A percentile compares a stretch with the other conserved stretches of the same genome.
Conservation (phyloP, 2,329 filamentous ascomycete genomes). For the Aspergillus bombycis region DNA sequence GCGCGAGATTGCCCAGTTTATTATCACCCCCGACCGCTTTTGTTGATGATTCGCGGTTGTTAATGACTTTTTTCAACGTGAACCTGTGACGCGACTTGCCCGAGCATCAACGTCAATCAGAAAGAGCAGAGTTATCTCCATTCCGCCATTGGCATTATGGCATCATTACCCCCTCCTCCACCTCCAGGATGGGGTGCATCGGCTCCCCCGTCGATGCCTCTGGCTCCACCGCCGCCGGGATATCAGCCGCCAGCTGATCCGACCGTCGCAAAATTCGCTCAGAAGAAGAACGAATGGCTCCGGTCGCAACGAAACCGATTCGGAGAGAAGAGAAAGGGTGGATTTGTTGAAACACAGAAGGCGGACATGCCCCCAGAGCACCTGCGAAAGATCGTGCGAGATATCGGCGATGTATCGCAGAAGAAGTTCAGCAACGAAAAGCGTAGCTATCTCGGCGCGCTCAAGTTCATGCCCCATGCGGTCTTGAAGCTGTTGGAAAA, state of each 20-base stretch:
- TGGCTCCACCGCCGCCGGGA: constrained; percentile 79
- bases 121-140: constrained; percentile 24
- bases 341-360: constrained; percentile 97
- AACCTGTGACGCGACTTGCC: constrained; percentile 38
- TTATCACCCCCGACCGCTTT: constrained; percentile 2
- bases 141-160: constrained; percentile 50
- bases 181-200: constrained; percentile 66
- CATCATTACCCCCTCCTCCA: constrained; percentile 66
- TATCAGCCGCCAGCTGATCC: constrained; percentile 80
- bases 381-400: constrained; percentile 94
- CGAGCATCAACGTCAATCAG: constrained; percentile 29
- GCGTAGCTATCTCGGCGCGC: constrained; percentile 90
- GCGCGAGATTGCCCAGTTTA: constrained; percentile 3
- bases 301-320: constrained; percentile 88
- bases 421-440: constrained; percentile 99
- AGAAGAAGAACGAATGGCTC: constrained; percentile 99
- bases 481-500: constrained; percentile 97
- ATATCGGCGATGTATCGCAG: constrained; percentile 98
- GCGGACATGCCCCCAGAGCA: constrained; percentile 98
- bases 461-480: constrained; percentile 99
- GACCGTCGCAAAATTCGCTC: constrained; percentile 88
- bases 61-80: constrained; percentile 30
- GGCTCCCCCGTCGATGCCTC: constrained; percentile 55
- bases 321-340: constrained; percentile 93
- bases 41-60: constrained; percentile 23